Evolutionary conservation across 306 rosid species (phyloP).

Genomic region (Prunus mongolica): DNA sequence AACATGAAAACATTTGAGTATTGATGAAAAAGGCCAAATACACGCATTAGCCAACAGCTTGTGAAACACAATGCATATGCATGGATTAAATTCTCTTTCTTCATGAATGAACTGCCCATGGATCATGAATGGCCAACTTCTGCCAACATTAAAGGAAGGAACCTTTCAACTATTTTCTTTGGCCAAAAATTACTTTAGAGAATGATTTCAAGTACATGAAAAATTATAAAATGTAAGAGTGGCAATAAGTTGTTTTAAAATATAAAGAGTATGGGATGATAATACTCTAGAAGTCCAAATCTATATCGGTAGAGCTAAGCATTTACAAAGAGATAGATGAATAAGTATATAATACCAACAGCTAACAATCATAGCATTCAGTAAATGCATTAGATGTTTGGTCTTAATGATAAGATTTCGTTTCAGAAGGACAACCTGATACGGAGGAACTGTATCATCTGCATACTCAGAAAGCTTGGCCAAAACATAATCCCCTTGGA

Average conservation of each 20-base stretch:
- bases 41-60: neutral
- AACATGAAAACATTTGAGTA: neutral
- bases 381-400: neutral
- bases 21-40: neutral
- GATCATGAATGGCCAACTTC: neutral
- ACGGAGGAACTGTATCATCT: constrained; percentile 18
- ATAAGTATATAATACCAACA: neutral
- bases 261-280: neutral
- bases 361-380: neutral
- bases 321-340: neutral
- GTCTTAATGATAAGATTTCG: neutral
- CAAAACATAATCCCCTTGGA: constrained; percentile 66
- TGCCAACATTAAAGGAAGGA: neutral
- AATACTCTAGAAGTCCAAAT: neutral
- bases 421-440: constrained; percentile 50
- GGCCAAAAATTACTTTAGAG: neutral
- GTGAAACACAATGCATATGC: neutral
- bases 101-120: neutral
- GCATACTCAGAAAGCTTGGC: constrained; percentile 47
- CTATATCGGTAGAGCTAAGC: neutral
- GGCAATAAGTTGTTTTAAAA: neutral
- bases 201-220: neutral
- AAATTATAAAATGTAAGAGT: neutral
- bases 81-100: neutral
- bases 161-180: neutral